These are phyloP conservation scores for Lunularia cruciata DNA, from an alignment of 225 moss, liverwort and hornwort species.

Conservation along the genomic window DNA sequence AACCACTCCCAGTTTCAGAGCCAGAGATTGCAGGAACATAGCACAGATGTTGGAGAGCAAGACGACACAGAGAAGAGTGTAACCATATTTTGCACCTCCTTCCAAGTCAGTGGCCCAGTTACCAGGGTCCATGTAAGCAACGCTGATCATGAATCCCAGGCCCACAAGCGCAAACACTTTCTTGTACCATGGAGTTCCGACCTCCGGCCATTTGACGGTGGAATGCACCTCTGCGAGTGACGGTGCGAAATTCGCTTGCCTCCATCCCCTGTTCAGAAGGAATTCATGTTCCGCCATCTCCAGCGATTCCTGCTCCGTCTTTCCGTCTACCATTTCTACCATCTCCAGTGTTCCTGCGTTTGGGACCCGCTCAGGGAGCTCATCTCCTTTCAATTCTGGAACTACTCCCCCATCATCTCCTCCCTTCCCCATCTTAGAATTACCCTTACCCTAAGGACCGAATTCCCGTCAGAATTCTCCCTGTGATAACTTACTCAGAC, in stretches of 20 bases:
- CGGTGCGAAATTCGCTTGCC: constrained; percentile 37
- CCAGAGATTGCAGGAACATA: constrained; percentile 71
- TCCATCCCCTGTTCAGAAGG: constrained; percentile 40
- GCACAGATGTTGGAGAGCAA: constrained; percentile 76
- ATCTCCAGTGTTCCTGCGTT: background rate
- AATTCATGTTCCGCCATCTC: constrained; percentile 16
- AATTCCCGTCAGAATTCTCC: background rate
- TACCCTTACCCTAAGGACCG: background rate
- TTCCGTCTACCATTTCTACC: constrained; percentile 4
- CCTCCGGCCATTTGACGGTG: constrained; percentile 42
- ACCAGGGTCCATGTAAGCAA: constrained; percentile 98
- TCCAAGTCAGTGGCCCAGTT: constrained; percentile 95
- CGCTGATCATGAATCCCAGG: constrained; percentile 85
- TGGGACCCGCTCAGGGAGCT: background rate
- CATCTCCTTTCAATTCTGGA: background rate
- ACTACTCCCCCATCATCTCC: constrained; percentile 5
- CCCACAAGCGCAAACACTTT: constrained; percentile 81
- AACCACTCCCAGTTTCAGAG: constrained; percentile 80
- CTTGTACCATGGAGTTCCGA: constrained; percentile 82
- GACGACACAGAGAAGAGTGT: constrained; percentile 73
- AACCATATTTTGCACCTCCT: constrained; percentile 81
- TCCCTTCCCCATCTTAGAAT: constrained; percentile 3
- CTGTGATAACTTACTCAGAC: background rate
- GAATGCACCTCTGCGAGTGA: constrained; percentile 81
- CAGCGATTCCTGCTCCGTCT: background rate